Percentiles rank a stretch among this genome's conserved stretches.
Evolutionary conservation across 306 rosid species (phyloP).

Genomic region (Pyrus betulifolia): DNA sequence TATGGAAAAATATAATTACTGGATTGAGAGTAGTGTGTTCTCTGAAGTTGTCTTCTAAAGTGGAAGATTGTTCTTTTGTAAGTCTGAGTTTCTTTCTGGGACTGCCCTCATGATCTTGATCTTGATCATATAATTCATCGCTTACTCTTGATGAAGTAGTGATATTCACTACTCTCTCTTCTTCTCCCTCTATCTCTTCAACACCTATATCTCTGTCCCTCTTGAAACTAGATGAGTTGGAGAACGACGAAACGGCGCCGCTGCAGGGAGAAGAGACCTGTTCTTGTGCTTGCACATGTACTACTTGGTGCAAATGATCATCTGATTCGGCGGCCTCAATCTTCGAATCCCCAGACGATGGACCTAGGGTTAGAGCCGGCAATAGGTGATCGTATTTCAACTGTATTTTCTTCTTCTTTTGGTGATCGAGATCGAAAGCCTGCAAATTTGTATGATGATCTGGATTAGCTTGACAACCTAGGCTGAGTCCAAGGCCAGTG

Average conservation of each 20-base stretch:
- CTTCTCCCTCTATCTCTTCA: conserved; percentile 10
- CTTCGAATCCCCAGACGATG: conserved; percentile 14
- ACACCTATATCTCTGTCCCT: conserved; percentile 53
- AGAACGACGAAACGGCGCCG: conserved; percentile 53
- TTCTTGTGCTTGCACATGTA: not conserved
- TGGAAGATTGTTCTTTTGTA: conserved; percentile 62
- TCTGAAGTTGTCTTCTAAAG: conserved; percentile 60
- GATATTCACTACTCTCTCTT: conserved; percentile 19
- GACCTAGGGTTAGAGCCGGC: conserved; percentile 59
- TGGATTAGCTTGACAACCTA: conserved; percentile 9
- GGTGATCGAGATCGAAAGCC: conserved; percentile 7
- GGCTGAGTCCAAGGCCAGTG: conserved; percentile 49
- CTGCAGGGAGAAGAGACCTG: conserved; percentile 34
- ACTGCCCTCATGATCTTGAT: conserved; percentile 30
- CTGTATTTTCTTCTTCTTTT: conserved; percentile 22
- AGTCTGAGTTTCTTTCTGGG: conserved; percentile 84
- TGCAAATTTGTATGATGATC: not conserved
- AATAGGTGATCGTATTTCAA: conserved; percentile 28
- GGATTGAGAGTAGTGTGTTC: conserved; percentile 65
- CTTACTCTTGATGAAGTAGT: not conserved
- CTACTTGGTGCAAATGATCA: not conserved
- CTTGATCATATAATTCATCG: conserved; percentile 28
- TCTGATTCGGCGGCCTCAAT: not conserved
- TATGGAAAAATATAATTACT: conserved; percentile 23
- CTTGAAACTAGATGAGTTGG: conserved; percentile 58